Evolutionary conservation across 2,329 filamentous ascomycete genomes (phyloP).

Genomic region (Penicillium fuscoglaucum): DNA sequence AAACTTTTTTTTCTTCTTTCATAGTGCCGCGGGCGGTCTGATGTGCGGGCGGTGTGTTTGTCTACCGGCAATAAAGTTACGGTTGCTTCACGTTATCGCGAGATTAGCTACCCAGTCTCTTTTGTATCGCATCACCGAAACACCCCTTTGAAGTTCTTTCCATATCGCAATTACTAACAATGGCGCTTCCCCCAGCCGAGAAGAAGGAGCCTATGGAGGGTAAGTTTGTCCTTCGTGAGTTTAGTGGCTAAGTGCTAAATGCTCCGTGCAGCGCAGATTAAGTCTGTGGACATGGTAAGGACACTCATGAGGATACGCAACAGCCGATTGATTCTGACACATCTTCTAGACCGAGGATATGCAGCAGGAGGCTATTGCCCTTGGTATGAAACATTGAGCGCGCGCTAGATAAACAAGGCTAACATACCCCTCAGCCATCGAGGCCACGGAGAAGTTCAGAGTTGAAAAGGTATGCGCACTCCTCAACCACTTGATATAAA

Average conservation of each 20-base stretch:
- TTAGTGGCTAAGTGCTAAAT: constrained; percentile 20
- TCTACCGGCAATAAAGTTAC: constrained; percentile 13
- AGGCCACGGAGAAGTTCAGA: constrained; percentile 70
- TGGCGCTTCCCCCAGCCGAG: constrained; percentile 40
- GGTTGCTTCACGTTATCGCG: constrained; percentile 17
- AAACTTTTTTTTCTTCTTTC: constrained; percentile 33
- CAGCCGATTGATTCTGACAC: constrained; percentile 17
- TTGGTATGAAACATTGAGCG: constrained; percentile 64
- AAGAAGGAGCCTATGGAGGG: constrained; percentile 75
- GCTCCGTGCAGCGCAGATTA: constrained; percentile 74
- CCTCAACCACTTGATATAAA: not conserved
- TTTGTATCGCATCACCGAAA: not conserved
- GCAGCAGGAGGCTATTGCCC: constrained; percentile 92
- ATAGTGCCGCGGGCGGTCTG: constrained; percentile 39
- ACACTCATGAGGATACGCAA: constrained; percentile 9
- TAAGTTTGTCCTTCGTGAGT: constrained; percentile 40
- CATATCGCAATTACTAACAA: constrained; percentile 20
- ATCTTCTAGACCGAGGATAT: constrained; percentile 83
- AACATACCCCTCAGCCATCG: constrained; percentile 55
- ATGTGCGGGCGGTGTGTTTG: constrained; percentile 7
- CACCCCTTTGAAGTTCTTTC: not conserved
- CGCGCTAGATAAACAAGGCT: constrained; percentile 23
- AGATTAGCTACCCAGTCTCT: not conserved
- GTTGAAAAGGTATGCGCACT: constrained; percentile 64
- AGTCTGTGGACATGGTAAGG: constrained; percentile 96